Base-by-base conservation (phyloP, 2,329 filamentous ascomycete genomes). In the Alternaria triticina region DNA sequence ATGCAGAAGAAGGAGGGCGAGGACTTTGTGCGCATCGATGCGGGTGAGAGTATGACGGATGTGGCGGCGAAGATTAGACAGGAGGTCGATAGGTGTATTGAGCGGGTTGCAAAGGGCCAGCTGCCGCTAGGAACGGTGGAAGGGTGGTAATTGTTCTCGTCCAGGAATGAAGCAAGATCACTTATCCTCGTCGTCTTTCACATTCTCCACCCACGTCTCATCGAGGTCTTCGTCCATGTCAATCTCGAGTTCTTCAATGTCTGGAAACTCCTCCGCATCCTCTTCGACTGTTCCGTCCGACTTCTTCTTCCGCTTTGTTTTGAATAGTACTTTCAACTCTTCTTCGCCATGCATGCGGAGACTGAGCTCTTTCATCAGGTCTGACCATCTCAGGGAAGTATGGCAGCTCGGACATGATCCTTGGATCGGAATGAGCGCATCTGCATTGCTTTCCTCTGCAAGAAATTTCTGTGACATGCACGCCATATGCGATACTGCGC, bases 291-390 rank as follows among this genome's bases (percentile, higher is more conserved):
- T 69, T 65, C 70, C 58, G 65, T 73, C 65, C 57, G 74, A 55
- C 66, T 78, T 77, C 67, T 74, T 80, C 13, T 66, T 74, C n/a
- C 78, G 80, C 63, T 81, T 83, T 62, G 81, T 81, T 76, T 88
- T 92, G 70, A 93, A 84, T 25, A 97, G 72, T 68, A 88, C 88
- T 44, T 89, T 86, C 1, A 94, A 82, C 68, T 94, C 90, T 61
- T 91, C 90, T 58, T 85, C 80, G 1, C 91, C 94, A 23, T 92
- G 86, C 36, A 88, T 83, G 30, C 95, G 86, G 52, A 97, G 81
- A 54, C 87, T 96, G 70, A 97, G 80, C 76, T 97, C 94, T 75
- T 89, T 94, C 82, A 96, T 91, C 81, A 97, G 87, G 51, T 91
- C 87, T 0, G 85, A 83, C 95, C 95, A 98, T 54, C 84, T 77